Base-by-base conservation (phyloP, 495 filamentous ascomycete genomes). In the Terfezia boudieri region DNA sequence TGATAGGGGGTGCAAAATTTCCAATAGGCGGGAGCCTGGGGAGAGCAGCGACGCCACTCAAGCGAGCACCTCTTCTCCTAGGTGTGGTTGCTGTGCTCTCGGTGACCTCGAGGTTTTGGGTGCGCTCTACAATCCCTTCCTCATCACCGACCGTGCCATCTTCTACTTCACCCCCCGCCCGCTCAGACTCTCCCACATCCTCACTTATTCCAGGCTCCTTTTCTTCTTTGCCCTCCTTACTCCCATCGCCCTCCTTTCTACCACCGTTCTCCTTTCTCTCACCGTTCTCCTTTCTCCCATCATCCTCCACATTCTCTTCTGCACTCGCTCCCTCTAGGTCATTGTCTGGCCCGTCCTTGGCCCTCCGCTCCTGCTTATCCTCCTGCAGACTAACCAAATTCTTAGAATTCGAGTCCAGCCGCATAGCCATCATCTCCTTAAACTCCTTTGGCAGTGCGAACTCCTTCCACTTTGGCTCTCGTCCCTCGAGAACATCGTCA, bases 371-470 rank as follows among this genome's bases (percentile, higher is more conserved):
- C 26, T 61, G 61, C 60, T 51, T 64, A 66, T 63, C 52, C 70
- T 62, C 67, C 78, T 72, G 58, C 71, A 51, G 67, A 70, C 14
- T 71, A 70, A 12, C 76, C 74, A 50, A 82, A 78, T 43, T 71
- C 62, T 67, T 73, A 64, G 70, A 80, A 0, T 71, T 71, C 57
- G 71, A 70, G 1, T 79, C 81, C 8, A 81, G 67, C 17, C 75
- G 74, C 55, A 74, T 74, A 66, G 84, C 81, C 70, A 85, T 89
- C 58, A 81, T 58, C 1, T 85, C 80, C 53, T 76, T 79, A 62
- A 79, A 95, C n/a, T 82, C 77, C 35, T 75, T 70, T 0, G 86
- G 85, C n/a, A 95, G 74, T 49, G 72, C 68, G 58, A 94, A 95
- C 20, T 85, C 75, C 49, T 6, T 51, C 23, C 49, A 32, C 23